These are phyloP conservation scores for Backusella westeae DNA, from an alignment of 192 early-diverging fungal species.

Conservation along the genomic window DNA sequence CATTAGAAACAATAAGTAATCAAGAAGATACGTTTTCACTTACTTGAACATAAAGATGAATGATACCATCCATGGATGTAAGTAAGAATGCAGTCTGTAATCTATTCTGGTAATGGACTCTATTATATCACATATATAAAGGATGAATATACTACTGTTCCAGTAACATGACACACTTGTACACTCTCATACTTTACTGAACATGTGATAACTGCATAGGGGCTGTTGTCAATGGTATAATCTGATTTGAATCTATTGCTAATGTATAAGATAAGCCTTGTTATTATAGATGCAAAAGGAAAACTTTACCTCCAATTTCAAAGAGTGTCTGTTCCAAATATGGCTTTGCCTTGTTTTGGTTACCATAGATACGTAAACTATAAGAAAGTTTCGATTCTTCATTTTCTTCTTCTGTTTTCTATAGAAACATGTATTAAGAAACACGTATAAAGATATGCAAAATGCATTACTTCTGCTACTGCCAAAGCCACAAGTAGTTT, in stretches of 20 bases:
- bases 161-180: not conserved
- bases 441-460: not conserved
- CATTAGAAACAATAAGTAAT: not conserved
- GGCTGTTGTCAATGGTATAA: constrained; percentile 25
- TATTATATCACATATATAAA: not conserved
- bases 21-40: not conserved
- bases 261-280: not conserved
- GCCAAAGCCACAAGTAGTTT: constrained; percentile 21
- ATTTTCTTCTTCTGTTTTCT: constrained; percentile 18
- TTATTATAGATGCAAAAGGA: not conserved
- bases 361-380: constrained; percentile 32
- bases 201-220: constrained; percentile 39
- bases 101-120: constrained; percentile 9
- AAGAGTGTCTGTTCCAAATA: constrained; percentile 31
- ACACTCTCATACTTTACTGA: constrained; percentile 15
- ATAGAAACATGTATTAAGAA: not conserved
- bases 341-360: constrained; percentile 1
- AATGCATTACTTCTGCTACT: constrained; percentile 19
- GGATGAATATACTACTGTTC: not conserved
- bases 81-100: constrained; percentile 27
- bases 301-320: constrained; percentile 17
- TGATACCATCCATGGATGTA: constrained; percentile 28
- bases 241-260: constrained; percentile 22
- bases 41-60: constrained; percentile 37
- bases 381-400: constrained; percentile 16